Conservation (phyloP, 2,329 filamentous ascomycete genomes). For the Aspergillus sp. region DNA sequence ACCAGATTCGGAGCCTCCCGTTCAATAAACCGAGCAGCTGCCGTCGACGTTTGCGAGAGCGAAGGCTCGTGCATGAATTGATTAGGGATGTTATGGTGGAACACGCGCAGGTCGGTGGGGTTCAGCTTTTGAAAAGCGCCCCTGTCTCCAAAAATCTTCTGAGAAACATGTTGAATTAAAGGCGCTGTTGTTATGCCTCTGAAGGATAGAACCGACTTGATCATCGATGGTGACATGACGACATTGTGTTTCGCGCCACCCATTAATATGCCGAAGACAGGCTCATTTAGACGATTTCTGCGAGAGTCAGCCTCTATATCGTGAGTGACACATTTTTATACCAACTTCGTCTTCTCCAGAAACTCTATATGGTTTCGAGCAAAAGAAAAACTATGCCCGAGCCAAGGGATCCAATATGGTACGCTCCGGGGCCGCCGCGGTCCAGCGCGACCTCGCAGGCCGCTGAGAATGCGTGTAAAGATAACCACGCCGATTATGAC, state of each 20-base stretch:
- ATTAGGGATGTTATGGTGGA: slow-evolving; percentile 43
- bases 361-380: slow-evolving; percentile 51
- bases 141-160: slow-evolving; percentile 50
- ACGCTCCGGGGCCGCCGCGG: slow-evolving; percentile 50
- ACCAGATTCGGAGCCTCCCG: slow-evolving; percentile 59
- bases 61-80: slow-evolving; percentile 54
- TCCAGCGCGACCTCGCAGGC: slow-evolving; percentile 36
- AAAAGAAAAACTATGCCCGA: slow-evolving; percentile 59
- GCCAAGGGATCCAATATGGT: slow-evolving; percentile 64
- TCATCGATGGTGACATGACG: slow-evolving; percentile 54
- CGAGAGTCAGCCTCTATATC: not conserved
- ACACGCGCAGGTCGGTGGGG: slow-evolving; percentile 37
- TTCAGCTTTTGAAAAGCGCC: slow-evolving; percentile 42
- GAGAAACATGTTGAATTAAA: slow-evolving; percentile 41
- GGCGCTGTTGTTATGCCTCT: slow-evolving; percentile 32
- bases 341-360: slow-evolving; percentile 49
- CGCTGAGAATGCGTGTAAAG: slow-evolving; percentile 44
- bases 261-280: slow-evolving; percentile 56
- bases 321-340: not conserved
- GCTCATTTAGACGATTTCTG: slow-evolving; percentile 43
- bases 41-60: slow-evolving; percentile 46
- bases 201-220: slow-evolving; percentile 45
- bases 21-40: slow-evolving; percentile 46
- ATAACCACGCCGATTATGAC: slow-evolving; percentile 29
- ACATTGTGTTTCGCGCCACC: slow-evolving; percentile 56